phyloP scores from a whole-genome alignment of 441 rosid genomes.

The Bocquillonia castaneifolia region DNA sequence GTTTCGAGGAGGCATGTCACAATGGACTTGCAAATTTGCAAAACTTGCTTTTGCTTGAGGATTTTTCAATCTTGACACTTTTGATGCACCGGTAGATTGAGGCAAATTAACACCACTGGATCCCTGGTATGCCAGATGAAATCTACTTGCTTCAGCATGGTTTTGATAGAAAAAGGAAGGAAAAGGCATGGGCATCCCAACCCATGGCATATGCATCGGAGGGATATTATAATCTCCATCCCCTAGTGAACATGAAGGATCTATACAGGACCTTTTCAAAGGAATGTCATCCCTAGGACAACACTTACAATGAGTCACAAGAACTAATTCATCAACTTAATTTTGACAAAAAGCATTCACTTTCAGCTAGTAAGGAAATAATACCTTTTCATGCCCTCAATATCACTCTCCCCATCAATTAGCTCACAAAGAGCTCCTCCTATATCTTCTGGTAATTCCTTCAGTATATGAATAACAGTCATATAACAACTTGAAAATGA shows the following conservation, averaged over 20 bases:
- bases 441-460: slow-evolving; percentile 87
- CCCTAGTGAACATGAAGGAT: slow-evolving; percentile 49
- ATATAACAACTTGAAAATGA: slow-evolving; percentile 9
- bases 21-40: slow-evolving; percentile 34
- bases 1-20: slow-evolving; percentile 42
- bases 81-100: slow-evolving; percentile 37
- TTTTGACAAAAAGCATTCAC: slow-evolving; percentile 14
- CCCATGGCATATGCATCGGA: slow-evolving; percentile 44
- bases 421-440: slow-evolving; percentile 93
- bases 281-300: slow-evolving; percentile 49
- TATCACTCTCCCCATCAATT: slow-evolving; percentile 58
- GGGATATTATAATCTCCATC: slow-evolving; percentile 50
- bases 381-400: slow-evolving; percentile 54
- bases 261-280: slow-evolving; percentile 45
- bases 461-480: slow-evolving; percentile 23
- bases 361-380: slow-evolving; percentile 14
- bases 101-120: slow-evolving; percentile 37
- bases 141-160: slow-evolving; percentile 54
- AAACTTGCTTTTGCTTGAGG: slow-evolving; percentile 26
- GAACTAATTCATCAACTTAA: slow-evolving; percentile 14
- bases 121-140: slow-evolving; percentile 43
- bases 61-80: slow-evolving; percentile 32
- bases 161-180: slow-evolving; percentile 48
- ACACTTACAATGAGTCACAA: slow-evolving; percentile 24
- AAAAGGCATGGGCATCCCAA: slow-evolving; percentile 42